phyloP scores from a whole-genome alignment of 345 rosid species.

The Melaleuca quinquenervia region DNA sequence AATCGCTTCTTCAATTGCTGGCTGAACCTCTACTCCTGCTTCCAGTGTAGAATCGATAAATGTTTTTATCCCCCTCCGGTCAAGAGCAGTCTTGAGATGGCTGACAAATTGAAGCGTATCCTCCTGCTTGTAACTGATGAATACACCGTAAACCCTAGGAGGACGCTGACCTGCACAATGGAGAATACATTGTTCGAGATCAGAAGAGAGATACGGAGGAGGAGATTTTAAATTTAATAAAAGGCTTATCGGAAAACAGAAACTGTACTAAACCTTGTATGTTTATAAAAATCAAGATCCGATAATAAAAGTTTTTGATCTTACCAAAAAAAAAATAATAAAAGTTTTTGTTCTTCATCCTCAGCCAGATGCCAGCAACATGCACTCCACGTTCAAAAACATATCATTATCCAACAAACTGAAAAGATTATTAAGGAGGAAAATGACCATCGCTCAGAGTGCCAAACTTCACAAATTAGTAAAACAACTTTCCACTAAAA shows the following conservation, averaged over 20 bases:
- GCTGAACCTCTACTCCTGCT: not conserved
- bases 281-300: not conserved
- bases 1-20: not conserved
- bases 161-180: not conserved
- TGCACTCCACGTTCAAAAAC: too few relatives aligned
- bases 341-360: too few relatives aligned
- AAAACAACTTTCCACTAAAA: not conserved
- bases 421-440: too few relatives aligned
- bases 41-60: not conserved
- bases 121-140: not conserved
- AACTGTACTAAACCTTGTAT: not conserved
- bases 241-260: not conserved
- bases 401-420: too few relatives aligned
- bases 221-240: not conserved
- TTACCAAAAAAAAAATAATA: too few relatives aligned
- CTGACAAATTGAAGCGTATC: not conserved
- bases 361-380: too few relatives aligned
- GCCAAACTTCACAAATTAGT: too few relatives aligned
- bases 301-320: not conserved
- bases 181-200: not conserved
- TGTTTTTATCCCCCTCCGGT: not conserved
- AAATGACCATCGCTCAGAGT: too few relatives aligned
- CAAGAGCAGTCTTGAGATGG: not conserved
- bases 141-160: not conserved
- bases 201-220: not conserved